Conservation (phyloP, 345 rosid species). For the Zanthoxylum bungeanum region DNA sequence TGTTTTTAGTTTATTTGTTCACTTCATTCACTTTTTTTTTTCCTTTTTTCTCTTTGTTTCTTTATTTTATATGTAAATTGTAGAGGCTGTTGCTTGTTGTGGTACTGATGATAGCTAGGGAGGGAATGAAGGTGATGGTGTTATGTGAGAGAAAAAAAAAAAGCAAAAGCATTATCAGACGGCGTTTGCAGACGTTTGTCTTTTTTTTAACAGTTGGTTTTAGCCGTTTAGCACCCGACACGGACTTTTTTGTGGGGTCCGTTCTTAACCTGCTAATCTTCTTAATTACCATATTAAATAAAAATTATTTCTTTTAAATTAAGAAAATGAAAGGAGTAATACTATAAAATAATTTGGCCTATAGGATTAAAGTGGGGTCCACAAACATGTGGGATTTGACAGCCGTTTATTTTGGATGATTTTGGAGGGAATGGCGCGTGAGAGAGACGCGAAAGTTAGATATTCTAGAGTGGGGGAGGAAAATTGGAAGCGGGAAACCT, state of each 20-base stretch:
- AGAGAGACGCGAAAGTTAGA: neutral
- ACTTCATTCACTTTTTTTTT: neutral
- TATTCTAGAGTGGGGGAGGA: neutral
- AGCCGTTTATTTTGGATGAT: slow-evolving; percentile 6
- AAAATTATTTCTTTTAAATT: too few species aligned
- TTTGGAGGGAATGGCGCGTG: slow-evolving; percentile 14
- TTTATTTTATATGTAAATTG: neutral
- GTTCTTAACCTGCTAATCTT: neutral
- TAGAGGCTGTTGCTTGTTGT: neutral
- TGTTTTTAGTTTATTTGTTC: neutral
- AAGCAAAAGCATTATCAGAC: slow-evolving; percentile 13
- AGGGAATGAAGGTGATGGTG: neutral
- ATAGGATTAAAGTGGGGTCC: neutral
- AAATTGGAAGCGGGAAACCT: neutral
- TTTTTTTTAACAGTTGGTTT: slow-evolving; percentile 21
- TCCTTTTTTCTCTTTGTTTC: neutral
- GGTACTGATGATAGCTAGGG: neutral
- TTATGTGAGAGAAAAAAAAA: neutral
- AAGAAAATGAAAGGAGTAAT: neutral
- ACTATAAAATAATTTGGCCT: neutral
- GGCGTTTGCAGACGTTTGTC: slow-evolving; percentile 27
- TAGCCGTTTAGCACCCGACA: slow-evolving; percentile 25
- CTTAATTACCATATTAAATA: too few species aligned
- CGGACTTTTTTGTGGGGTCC: slow-evolving; percentile 27
- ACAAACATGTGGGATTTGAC: neutral